Conservation (phyloP, 1,284 basidiomycete genomes). For the Ceratobasidium sp. region DNA sequence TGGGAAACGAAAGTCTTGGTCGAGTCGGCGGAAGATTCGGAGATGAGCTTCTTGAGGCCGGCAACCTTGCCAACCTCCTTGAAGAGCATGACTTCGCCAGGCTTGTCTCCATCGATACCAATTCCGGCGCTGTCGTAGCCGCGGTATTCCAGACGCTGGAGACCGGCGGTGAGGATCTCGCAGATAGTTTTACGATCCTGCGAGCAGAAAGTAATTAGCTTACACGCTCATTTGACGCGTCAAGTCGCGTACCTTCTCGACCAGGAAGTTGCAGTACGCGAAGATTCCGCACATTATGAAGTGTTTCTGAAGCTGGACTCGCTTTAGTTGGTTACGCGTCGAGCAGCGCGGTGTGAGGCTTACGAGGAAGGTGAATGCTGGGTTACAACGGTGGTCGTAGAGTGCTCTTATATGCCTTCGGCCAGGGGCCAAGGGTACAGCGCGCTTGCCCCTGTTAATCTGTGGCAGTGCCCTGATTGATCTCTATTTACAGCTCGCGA, state of each 20-base stretch:
- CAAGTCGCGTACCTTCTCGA: constrained; percentile 78
- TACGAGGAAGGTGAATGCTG: constrained; percentile 38
- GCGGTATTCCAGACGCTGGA: constrained; percentile 96
- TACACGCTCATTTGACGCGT: constrained; percentile 44
- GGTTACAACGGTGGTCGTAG: constrained; percentile 2
- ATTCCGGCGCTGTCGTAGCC: constrained; percentile 97
- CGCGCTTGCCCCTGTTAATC: constrained; percentile 38
- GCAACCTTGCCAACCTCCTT: constrained; percentile 99
- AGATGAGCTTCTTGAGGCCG: constrained; percentile 92
- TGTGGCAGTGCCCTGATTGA: constrained; percentile 35
- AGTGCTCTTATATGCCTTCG: constrained; percentile 24
- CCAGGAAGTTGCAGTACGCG: constrained; percentile 91
- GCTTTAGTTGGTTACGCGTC: constrained; percentile 12
- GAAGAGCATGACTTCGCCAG: constrained; percentile 84
- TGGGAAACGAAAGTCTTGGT: constrained; percentile 86
- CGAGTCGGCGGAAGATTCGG: constrained; percentile 79
- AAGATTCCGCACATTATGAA: constrained; percentile 92
- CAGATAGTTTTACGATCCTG: constrained; percentile 93
- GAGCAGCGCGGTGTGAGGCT: background rate
- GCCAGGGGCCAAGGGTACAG: constrained; percentile 41
- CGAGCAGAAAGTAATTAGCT: constrained; percentile 19
- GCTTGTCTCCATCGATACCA: constrained; percentile 92
- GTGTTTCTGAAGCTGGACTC: background rate
- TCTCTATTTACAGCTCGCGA: constrained; percentile 19
- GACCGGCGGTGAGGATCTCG: constrained; percentile 91